phyloP scores from a whole-genome alignment of 176 grass and related monocot species.

The Rhynchospora pubera region DNA sequence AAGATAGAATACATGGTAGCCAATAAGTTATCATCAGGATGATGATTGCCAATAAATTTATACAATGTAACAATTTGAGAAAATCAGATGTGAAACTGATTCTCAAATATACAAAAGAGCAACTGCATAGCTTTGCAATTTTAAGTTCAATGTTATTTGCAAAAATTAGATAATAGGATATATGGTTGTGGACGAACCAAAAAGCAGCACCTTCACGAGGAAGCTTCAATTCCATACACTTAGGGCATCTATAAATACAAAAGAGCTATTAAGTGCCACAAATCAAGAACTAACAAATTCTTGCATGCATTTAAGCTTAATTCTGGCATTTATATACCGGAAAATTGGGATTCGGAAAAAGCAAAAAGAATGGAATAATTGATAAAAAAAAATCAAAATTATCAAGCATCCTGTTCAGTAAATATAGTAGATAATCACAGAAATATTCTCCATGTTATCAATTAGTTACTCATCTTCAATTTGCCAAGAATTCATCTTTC shows the following conservation, averaged over 20 bases:
- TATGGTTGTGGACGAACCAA: slow-evolving; percentile 47
- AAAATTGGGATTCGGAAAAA: not conserved
- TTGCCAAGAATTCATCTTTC: not conserved
- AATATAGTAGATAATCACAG: not conserved
- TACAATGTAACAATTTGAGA: not conserved
- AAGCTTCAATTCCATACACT: slow-evolving; percentile 68
- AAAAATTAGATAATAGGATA: not conserved
- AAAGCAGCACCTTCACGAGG: slow-evolving; percentile 75
- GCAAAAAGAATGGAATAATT: not conserved
- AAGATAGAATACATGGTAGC: not conserved
- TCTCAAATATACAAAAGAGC: not conserved
- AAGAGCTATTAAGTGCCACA: not conserved
- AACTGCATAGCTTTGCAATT: not conserved
- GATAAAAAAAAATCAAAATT: not conserved
- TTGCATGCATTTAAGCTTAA: not conserved
- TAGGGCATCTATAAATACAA: slow-evolving; percentile 71
- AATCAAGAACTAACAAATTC: not conserved
- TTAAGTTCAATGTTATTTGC: not conserved
- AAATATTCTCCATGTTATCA: not conserved
- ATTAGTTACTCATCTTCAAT: not conserved
- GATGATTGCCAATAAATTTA: not conserved
- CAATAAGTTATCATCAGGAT: not conserved
- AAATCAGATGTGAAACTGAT: not conserved
- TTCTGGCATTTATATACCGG: not conserved
- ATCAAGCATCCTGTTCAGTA: not conserved